These are phyloP conservation scores for Colletotrichum graminicola DNA, from an alignment of 2,329 filamentous ascomycete species.

Conservation along the genomic window DNA sequence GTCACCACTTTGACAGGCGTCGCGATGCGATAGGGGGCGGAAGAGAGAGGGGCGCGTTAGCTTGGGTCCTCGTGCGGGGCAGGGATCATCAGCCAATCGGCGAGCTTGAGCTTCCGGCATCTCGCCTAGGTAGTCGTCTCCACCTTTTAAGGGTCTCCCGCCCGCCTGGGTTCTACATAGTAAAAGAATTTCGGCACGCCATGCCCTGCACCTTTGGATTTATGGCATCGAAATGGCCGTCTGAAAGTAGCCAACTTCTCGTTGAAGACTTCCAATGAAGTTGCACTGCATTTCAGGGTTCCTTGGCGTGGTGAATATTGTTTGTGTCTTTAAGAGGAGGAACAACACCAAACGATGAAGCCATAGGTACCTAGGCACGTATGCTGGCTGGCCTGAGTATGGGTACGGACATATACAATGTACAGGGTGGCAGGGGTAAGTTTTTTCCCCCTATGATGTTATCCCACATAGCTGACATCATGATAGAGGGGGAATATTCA, in stretches of 20 bases:
- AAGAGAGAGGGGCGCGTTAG: conserved; percentile 39
- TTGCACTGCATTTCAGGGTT: background rate
- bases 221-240: background rate
- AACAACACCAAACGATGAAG: background rate
- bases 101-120: conserved; percentile 13
- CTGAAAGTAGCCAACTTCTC: background rate
- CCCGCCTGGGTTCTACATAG: background rate
- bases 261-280: background rate
- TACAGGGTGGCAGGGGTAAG: too few relatives aligned
- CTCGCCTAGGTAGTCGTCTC: background rate
- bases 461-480: too few relatives aligned
- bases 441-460: too few relatives aligned
- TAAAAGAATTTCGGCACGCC: background rate
- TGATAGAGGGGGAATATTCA: too few relatives aligned
- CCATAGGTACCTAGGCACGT: background rate
- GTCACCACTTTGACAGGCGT: conserved; percentile 38
- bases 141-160: conserved; percentile 20
- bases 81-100: conserved; percentile 32
- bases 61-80: conserved; percentile 12
- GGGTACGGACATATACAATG: background rate
- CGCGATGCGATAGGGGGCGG: conserved; percentile 35
- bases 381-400: background rate
- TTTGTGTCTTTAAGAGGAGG: background rate
- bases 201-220: background rate
- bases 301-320: background rate